Conservation (phyloP, 495 filamentous ascomycete genomes). For the Hyaloscypha finlandica region DNA sequence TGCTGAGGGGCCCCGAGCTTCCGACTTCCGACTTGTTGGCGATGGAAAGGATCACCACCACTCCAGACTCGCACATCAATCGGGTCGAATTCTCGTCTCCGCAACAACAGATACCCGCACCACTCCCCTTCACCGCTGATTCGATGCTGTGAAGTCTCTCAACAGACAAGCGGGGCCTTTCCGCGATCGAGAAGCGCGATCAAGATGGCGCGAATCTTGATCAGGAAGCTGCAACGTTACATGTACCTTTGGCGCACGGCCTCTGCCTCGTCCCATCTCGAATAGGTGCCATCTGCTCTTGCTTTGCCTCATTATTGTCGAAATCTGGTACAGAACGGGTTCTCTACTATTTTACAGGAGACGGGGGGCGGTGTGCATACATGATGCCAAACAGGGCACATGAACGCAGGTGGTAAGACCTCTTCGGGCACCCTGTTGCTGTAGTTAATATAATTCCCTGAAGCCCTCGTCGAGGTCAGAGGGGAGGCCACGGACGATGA, state of each 20-base stretch:
- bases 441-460: slow-evolving; percentile 12
- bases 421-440: neutral
- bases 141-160: neutral
- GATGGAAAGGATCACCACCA: neutral
- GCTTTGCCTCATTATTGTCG: neutral
- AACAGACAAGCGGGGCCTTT: slow-evolving; percentile 1
- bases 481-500: neutral
- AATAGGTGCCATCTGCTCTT: neutral
- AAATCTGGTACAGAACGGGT: neutral
- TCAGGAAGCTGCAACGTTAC: slow-evolving; percentile 28
- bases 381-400: slow-evolving; percentile 13
- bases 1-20: neutral
- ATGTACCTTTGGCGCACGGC: neutral
- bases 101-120: neutral
- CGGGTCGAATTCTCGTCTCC: neutral
- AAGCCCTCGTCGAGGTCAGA: neutral
- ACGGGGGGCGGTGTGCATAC: neutral
- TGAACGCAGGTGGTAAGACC: neutral
- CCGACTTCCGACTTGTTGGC: neutral
- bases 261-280: neutral
- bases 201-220: slow-evolving; percentile 10
- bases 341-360: no score
- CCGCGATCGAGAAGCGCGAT: slow-evolving; percentile 4
- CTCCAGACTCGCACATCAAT: neutral
- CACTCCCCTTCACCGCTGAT: slow-evolving; percentile 21